Evolutionary conservation across 2,329 filamentous ascomycete species (phyloP).

Genomic region (Zarea fungicola): DNA sequence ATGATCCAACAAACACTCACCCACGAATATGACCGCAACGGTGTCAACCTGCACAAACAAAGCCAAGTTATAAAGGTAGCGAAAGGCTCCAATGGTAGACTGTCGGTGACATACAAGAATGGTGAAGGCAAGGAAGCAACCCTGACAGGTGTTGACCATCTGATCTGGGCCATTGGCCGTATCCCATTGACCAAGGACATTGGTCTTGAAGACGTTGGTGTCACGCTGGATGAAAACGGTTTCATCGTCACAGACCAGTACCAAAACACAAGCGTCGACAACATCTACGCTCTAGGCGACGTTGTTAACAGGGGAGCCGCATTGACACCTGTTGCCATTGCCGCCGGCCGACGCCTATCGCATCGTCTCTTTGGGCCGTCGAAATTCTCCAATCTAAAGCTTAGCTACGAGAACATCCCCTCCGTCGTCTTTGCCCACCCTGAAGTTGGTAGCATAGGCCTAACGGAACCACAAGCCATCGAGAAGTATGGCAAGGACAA

Average conservation of each 20-base stretch:
- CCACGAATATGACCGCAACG: slow-evolving; percentile 73
- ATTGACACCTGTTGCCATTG: slow-evolving; percentile 86
- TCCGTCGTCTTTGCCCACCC: slow-evolving; percentile 86
- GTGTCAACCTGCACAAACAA: slow-evolving; percentile 70
- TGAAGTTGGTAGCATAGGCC: slow-evolving; percentile 72
- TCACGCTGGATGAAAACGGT: slow-evolving; percentile 61
- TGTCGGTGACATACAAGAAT: slow-evolving; percentile 64
- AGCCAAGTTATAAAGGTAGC: slow-evolving; percentile 64
- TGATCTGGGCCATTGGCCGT: slow-evolving; percentile 82
- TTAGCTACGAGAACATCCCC: slow-evolving; percentile 74
- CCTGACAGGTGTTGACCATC: slow-evolving; percentile 61
- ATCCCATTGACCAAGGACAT: slow-evolving; percentile 66
- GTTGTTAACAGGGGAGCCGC: slow-evolving; percentile 75
- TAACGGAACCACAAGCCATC: slow-evolving; percentile 73
- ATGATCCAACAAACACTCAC: slow-evolving; percentile 78
- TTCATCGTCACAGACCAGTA: slow-evolving; percentile 71
- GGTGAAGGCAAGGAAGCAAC: slow-evolving; percentile 53
- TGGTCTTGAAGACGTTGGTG: slow-evolving; percentile 64
- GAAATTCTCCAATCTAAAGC: slow-evolving; percentile 55
- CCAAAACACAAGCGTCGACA: slow-evolving; percentile 73
- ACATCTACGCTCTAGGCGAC: slow-evolving; percentile 78
- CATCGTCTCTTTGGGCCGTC: slow-evolving; percentile 73
- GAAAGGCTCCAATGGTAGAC: slow-evolving; percentile 65
- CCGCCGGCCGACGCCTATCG: slow-evolving; percentile 71
- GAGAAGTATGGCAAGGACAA: slow-evolving; percentile 67